Evolutionary conservation across 306 rosid genomes (phyloP).

Genomic region (Senna tora): DNA sequence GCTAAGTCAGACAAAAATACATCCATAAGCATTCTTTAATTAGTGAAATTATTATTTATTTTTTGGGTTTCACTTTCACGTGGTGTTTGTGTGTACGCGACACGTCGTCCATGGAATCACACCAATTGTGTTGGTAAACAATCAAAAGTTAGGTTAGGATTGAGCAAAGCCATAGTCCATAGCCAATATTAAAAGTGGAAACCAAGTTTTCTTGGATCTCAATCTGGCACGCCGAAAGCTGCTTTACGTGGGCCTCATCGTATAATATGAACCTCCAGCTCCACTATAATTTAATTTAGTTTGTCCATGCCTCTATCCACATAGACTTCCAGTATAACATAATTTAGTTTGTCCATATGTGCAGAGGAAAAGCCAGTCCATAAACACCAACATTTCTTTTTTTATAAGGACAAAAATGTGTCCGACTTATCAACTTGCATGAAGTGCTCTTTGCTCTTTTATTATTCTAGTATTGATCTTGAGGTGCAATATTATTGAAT

Average conservation of each 20-base stretch:
- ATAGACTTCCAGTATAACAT: background rate
- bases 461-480: too few relatives aligned
- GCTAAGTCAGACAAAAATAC: too few relatives aligned
- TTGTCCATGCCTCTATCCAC: too few relatives aligned
- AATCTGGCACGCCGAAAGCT: constrained; percentile 30
- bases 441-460: too few relatives aligned
- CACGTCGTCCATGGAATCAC: constrained; percentile 16
- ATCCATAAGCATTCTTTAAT: too few relatives aligned
- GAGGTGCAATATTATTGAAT: too few relatives aligned
- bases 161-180: background rate
- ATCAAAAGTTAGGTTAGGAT: constrained; percentile 21
- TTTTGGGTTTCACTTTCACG: constrained; percentile 20
- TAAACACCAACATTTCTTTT: too few relatives aligned
- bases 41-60: too few relatives aligned
- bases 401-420: too few relatives aligned
- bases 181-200: constrained; percentile 11
- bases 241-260: background rate
- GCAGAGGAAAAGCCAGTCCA: background rate
- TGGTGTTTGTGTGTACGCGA: constrained; percentile 19
- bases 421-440: too few relatives aligned
- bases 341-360: background rate
- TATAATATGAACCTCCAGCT: background rate
- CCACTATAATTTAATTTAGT: background rate
- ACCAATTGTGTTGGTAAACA: background rate
- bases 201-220: background rate